Percentiles rank a stretch among this genome's conserved stretches.
These are phyloP conservation scores for Leccinum uliginosum DNA, from an alignment of 768 basidiomycete genomes.

Conservation along the genomic window DNA sequence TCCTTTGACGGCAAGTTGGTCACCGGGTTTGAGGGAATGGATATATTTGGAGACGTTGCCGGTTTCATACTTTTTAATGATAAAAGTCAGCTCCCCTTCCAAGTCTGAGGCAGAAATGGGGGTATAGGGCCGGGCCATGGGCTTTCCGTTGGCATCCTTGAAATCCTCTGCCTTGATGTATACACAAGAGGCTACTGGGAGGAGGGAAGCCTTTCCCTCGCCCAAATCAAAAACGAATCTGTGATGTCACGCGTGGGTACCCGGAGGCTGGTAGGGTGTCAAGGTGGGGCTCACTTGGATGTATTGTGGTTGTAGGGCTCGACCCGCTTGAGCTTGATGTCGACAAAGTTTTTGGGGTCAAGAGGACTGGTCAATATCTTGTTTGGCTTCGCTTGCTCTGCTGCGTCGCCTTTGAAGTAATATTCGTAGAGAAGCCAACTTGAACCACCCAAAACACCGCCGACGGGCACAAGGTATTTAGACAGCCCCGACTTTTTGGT, in stretches of 20 bases:
- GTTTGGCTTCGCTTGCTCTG: constrained; percentile 35
- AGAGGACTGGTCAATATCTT: constrained; percentile 58
- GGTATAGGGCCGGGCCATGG: constrained; percentile 89
- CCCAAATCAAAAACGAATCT: constrained; percentile 83
- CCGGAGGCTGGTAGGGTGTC: neutral
- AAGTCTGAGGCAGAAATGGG: constrained; percentile 76
- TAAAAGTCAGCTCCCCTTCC: constrained; percentile 70
- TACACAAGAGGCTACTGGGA: constrained; percentile 77
- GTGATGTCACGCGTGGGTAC: neutral
- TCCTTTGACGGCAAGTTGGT: constrained; percentile 83
- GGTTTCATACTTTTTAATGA: constrained; percentile 82
- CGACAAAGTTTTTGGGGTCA: constrained; percentile 68
- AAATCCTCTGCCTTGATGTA: constrained; percentile 72
- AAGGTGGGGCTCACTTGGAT: constrained; percentile 47
- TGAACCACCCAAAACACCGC: constrained; percentile 38
- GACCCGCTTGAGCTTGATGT: constrained; percentile 79
- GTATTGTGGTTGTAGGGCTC: constrained; percentile 95
- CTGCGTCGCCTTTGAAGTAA: constrained; percentile 30
- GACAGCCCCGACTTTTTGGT: constrained; percentile 49
- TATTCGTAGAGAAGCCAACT: constrained; percentile 48
- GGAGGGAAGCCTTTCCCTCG: constrained; percentile 68
- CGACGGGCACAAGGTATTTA: constrained; percentile 35
- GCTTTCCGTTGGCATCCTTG: constrained; percentile 77
- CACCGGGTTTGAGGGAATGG: constrained; percentile 74
- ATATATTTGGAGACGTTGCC: constrained; percentile 87